Conservation (phyloP, 2,329 filamentous ascomycete genomes). For the Colletotrichum truncatum region DNA sequence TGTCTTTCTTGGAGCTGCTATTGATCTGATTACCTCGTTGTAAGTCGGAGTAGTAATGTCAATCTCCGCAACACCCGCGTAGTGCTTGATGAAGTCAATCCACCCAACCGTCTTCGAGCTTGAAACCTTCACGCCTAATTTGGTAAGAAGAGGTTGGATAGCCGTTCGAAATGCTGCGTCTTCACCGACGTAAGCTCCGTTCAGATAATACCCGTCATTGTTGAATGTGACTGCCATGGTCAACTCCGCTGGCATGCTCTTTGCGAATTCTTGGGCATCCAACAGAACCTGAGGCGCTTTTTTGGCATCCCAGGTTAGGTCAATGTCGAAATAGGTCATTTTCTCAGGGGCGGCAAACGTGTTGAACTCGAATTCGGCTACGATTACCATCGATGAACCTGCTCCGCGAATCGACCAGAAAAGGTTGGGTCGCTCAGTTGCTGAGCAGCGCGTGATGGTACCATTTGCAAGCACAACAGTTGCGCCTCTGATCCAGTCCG, state of each 20-base stretch:
- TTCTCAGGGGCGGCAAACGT: constrained; percentile 46
- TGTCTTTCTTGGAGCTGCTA: no score
- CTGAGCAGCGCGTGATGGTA: constrained; percentile 41
- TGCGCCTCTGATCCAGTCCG: constrained; percentile 46
- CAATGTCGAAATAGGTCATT: constrained; percentile 37
- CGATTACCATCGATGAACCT: constrained; percentile 52
- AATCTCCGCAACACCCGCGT: not conserved
- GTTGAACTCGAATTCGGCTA: constrained; percentile 47
- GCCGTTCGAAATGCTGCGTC: not conserved
- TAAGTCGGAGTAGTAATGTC: constrained; percentile 14
- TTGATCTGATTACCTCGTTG: not conserved
- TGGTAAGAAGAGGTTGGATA: constrained; percentile 4
- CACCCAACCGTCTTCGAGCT: constrained; percentile 18
- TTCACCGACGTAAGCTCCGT: not conserved
- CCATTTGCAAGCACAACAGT: constrained; percentile 48
- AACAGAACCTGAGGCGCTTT: not conserved
- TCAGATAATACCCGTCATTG: constrained; percentile 12
- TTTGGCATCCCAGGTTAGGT: not conserved
- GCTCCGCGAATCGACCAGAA: constrained; percentile 54
- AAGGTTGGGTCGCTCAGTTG: constrained; percentile 46
- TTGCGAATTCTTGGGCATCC: constrained; percentile 4
- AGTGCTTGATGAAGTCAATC: constrained; percentile 19
- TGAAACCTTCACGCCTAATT: not conserved
- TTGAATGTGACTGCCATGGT: constrained; percentile 34
- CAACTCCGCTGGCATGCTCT: constrained; percentile 34